Base-by-base conservation (phyloP, 306 rosid species). In the Carpinus fangiana region DNA sequence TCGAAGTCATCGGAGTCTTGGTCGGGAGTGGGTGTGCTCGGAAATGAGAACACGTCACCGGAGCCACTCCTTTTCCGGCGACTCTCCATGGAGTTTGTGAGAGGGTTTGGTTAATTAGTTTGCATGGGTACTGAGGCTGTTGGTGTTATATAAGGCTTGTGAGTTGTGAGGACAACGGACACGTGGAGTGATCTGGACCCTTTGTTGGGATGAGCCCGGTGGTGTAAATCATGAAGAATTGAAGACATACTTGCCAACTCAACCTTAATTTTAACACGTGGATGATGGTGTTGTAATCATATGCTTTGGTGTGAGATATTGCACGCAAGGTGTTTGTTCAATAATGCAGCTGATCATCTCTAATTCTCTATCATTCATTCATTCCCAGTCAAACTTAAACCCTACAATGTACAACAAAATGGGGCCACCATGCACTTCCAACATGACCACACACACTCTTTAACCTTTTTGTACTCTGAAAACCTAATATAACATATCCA, bases 11-110 rank as follows among this genome's bases (percentile, higher is more conserved):
- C 90, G 0, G 93, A 85, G 70, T 85, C 90, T 48, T 76, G 87
- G 26, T 78, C 80, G 4, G 69, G 69, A 16, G 50, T 74, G 0
- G 88, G 96, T 2, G 96, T 90, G 90, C 89, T 86, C 0, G 92
- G 91, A 76, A 93, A 93, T 5, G 97, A 93, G 78, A 91, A 93
- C 2, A 90, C 85, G 41, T 85, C 91, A 7, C 84, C 81, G 72
- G 92, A 78, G 73, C 59, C 23, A 80, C 61, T 77, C 48, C 74
- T 79, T 79, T 77, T 50, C 65, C 71, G 79, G 74, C 76, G 81
- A 54, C 55, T 71, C 75, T 80, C 87, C 84, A 78, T 82, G 65
- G 53, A 7, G 34, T 56, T 50, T 16, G 16, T 38, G 26, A 4
- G 50, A 41, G 54, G 28, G 59, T 28, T 34, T 64, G n/a, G 17